Evolutionary conservation across 2,329 filamentous ascomycete species (phyloP).

Genomic region (Metarhizium rileyi): DNA sequence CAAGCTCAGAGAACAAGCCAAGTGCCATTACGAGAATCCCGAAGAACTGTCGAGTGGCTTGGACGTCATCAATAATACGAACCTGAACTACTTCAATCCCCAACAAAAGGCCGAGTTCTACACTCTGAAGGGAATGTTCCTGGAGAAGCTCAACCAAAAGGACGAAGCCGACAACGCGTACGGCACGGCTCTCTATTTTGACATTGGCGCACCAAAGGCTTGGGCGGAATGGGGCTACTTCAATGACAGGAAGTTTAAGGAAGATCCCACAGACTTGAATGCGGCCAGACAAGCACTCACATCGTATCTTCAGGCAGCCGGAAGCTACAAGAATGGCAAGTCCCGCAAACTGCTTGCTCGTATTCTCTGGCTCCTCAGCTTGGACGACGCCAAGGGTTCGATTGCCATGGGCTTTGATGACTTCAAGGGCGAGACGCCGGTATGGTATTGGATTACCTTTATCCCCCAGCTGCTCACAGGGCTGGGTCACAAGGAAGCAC

Average conservation of each 20-base stretch:
- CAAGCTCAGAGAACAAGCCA: conserved; percentile 95
- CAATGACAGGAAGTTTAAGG: conserved; percentile 93
- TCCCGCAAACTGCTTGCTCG: conserved; percentile 87
- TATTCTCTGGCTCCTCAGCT: conserved; percentile 88
- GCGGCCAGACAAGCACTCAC: conserved; percentile 86
- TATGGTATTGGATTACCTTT: conserved; percentile 99
- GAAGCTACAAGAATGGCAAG: conserved; percentile 95
- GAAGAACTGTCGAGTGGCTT: conserved; percentile 85
- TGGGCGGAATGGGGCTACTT: conserved; percentile 99
- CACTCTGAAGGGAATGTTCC: conserved; percentile 98
- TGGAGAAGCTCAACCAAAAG: conserved; percentile 85
- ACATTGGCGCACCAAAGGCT: conserved; percentile 89
- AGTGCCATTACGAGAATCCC: conserved; percentile 95
- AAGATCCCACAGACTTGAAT: conserved; percentile 70
- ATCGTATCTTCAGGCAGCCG: conserved; percentile 91
- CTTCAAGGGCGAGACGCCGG: conserved; percentile 93
- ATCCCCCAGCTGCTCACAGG: conserved; percentile 93
- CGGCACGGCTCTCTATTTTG: conserved; percentile 89
- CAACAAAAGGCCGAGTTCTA: conserved; percentile 99
- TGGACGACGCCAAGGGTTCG: conserved; percentile 78
- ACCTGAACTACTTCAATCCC: conserved; percentile 93
- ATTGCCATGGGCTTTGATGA: conserved; percentile 84
- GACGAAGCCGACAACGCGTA: conserved; percentile 90
- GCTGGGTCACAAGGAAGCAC: conserved; percentile 82
- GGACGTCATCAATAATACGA: conserved; percentile 99